phyloP scores from a whole-genome alignment of 371 early-diverging fungal genomes.

The Mortierella sp. region DNA sequence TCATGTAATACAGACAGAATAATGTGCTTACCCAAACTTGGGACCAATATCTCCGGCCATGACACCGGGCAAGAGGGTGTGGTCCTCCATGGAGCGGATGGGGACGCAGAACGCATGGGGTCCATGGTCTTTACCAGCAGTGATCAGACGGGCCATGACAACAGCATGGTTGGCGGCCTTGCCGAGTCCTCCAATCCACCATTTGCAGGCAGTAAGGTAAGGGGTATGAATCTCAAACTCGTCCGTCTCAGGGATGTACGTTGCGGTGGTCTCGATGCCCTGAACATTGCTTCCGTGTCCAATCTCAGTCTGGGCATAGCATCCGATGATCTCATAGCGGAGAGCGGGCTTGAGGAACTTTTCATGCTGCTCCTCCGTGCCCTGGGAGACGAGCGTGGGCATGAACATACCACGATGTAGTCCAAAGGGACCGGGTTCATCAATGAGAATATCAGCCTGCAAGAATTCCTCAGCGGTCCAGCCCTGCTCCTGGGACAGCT shows the following conservation, averaged over 20 bases:
- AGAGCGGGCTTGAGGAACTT: slow-evolving; percentile 78
- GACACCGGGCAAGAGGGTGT: slow-evolving; percentile 81
- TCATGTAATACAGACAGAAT: slow-evolving; percentile 72
- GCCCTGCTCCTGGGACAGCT: slow-evolving; percentile 61
- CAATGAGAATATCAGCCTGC: slow-evolving; percentile 66
- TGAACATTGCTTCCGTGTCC: slow-evolving; percentile 74
- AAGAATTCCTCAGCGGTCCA: slow-evolving; percentile 65
- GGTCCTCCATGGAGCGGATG: slow-evolving; percentile 80
- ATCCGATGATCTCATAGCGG: slow-evolving; percentile 81
- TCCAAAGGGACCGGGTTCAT: slow-evolving; percentile 68
- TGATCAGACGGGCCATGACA: slow-evolving; percentile 86
- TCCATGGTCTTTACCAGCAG: slow-evolving; percentile 80
- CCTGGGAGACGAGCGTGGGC: slow-evolving; percentile 79
- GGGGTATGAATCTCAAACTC: slow-evolving; percentile 90
- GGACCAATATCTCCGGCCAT: slow-evolving; percentile 92
- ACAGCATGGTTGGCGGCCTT: slow-evolving; percentile 73
- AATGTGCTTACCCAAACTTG: slow-evolving; percentile 89
- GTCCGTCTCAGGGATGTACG: slow-evolving; percentile 80
- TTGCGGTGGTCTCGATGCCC: slow-evolving; percentile 91
- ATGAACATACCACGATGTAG: slow-evolving; percentile 67
- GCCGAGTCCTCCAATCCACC: slow-evolving; percentile 91
- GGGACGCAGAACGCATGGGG: slow-evolving; percentile 88
- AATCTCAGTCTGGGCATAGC: slow-evolving; percentile 84
- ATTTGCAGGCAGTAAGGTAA: slow-evolving; percentile 77
- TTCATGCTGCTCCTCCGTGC: slow-evolving; percentile 80